Base-by-base conservation (phyloP, 257 asterid species). In the Eustoma russellianum region DNA sequence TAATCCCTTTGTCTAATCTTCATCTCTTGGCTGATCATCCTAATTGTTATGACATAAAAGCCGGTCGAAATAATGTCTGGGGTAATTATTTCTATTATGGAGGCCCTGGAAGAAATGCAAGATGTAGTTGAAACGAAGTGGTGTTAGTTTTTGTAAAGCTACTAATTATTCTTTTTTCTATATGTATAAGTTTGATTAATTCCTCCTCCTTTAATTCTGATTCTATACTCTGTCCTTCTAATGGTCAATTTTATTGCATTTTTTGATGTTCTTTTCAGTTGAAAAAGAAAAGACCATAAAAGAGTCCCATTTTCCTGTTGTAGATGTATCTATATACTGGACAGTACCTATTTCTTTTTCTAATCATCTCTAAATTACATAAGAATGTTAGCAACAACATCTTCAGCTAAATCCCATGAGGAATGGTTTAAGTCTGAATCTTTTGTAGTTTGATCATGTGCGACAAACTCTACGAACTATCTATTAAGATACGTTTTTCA, bases 11-110 rank as follows among this genome's bases (percentile, higher is more conserved):
- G 3, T 62, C 73, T 18, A 88, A 85, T 65, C 77, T 88, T 52
- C 95, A 88, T 68, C 78, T 88, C 7, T 65, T 88, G 41, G 97
- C 97, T 61, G 97, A 88, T 61, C 97, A 88, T 56, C 95, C 97
- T 1, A 77, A 63, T 62, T 88, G 97, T 53, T 85, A 88, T 61
- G 69, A 83, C 34, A 83, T 88, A 5, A 79, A 75, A 75, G 91
- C 95, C 24, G 95, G 97, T 8, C 83, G 73, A 60, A 88, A 85
- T 48, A 69, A 75, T 77, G 95, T 74, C 19, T 88, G 97, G 97
- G 97, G 97, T 3, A 79, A 82, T 67, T 88, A 88, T 65, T 77
- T 88, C 64, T 85, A 88, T 64, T 88, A 85, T 77, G 97, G 97
- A 40, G 97, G 97, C 18, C 97, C 97, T 38, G 97, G 97, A 48